Conservation (phyloP, 495 filamentous ascomycete genomes). For the Daldinia decipiens region DNA sequence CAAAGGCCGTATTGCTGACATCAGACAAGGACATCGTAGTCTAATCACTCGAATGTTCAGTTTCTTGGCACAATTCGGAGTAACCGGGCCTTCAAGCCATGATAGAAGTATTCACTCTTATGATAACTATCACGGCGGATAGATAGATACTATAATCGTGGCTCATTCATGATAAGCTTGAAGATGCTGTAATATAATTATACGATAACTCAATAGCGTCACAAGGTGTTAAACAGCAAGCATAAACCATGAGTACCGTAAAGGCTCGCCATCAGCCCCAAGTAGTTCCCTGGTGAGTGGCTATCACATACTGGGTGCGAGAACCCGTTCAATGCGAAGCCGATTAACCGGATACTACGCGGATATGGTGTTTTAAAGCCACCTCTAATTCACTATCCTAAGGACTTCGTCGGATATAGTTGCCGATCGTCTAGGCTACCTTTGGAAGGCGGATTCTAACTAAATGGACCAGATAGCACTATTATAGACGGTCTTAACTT, state of each 20-base stretch:
- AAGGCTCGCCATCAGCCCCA: no score
- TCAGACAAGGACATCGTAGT: neutral
- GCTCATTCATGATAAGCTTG: no score
- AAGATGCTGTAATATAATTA: no score
- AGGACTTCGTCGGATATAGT: neutral
- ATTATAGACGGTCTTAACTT: neutral
- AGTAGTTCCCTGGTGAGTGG: no score
- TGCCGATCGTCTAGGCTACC: neutral
- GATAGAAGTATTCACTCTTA: neutral
- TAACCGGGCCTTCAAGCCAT: neutral
- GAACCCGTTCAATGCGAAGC: neutral
- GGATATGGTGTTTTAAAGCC: neutral
- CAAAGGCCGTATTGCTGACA: slow-evolving; percentile 6
- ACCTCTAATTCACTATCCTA: neutral
- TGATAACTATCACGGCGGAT: neutral
- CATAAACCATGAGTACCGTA: no score
- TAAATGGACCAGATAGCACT: neutral
- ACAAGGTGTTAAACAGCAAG: no score
- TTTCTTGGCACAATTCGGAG: no score
- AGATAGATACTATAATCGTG: neutral
- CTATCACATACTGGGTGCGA: neutral
- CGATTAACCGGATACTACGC: neutral
- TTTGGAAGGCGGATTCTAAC: neutral
- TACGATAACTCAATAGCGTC: no score
- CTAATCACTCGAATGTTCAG: neutral